Base-by-base conservation (phyloP, 2,329 filamentous ascomycete genomes). In the Trichoderma pleuroti region DNA sequence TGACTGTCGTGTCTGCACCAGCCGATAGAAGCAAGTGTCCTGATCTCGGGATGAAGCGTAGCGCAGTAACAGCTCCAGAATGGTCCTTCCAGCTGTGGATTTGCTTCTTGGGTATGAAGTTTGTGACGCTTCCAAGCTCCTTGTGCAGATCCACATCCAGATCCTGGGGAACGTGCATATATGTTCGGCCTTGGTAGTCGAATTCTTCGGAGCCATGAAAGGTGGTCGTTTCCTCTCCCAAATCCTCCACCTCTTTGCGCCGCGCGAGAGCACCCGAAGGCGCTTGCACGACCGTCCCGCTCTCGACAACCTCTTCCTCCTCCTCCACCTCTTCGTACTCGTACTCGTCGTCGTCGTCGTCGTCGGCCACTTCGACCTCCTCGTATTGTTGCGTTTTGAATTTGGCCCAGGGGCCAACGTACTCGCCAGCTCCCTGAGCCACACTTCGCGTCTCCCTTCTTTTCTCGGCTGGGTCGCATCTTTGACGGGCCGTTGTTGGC, bases 91-190 rank as follows among this genome's bases (percentile, higher is more conserved):
- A 99, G 32, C 92, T 92, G 79, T 97, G 92, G 60, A 98, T 86
- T 76, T 96, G 86, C 83, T 97, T 98, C 86, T 97, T 98, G 46
- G 96, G 96, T 70, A 97, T 93, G 79, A 90, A 99, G 80, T 97
- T 98, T 78, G 94, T 94, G 78, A 88, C 81, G 77, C 91, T 94
- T 76, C 92, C 93, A 57, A 86, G 80, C 72, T 97, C 93, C 82
- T 96, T 97, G 74, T 86, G 88, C 76, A 99, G 85, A 78, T 97
- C 92, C 79, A 97, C 85, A 77, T 93, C 93, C 81, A 97, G 83
- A 79, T 97, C 94, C 80, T 93, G 94, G 4, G 96, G 96, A 59
- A 98, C 87, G 81, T 99, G 96, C 95, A 99, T 98, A 80, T 97
- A 99, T 39, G 95, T 97, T 74, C 96, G 87, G 61, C 96, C 96